A percentile compares a stretch with the other conserved stretches of the same genome.
phyloP scores from a whole-genome alignment of 2,329 filamentous ascomycete genomes.

The Phoma sp. region DNA sequence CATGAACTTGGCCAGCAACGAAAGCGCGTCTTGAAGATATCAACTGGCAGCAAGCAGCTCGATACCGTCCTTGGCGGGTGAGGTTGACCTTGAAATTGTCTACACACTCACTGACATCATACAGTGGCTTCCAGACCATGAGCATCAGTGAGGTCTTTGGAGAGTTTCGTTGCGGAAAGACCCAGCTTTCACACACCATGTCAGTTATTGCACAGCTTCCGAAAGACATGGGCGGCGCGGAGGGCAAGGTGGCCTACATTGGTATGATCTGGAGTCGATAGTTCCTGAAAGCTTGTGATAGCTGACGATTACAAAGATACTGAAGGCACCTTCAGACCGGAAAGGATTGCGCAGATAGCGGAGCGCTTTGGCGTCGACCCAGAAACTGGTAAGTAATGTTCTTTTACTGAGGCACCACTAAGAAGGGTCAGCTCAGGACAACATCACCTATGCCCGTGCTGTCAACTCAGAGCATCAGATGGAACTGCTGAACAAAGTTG shows the following conservation, averaged over 20 bases:
- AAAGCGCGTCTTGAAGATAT: conserved; percentile 68
- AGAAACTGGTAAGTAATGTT: conserved; percentile 33
- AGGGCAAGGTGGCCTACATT: conserved; percentile 73
- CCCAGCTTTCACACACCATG: conserved; percentile 72
- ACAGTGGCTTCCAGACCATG: conserved; percentile 71
- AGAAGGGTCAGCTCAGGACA: conserved; percentile 65
- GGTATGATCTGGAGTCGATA: conserved; percentile 46
- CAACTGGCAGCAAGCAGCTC: conserved; percentile 72
- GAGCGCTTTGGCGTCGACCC: conserved; percentile 64
- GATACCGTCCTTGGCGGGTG: conserved; percentile 69
- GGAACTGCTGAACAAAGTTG: conserved; percentile 66
- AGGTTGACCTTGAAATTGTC: conserved; percentile 6
- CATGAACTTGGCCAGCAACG: conserved; percentile 68
- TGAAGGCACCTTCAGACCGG: conserved; percentile 64
- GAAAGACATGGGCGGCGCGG: conserved; percentile 67
- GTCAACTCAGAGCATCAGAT: conserved; percentile 71
- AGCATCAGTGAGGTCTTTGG: conserved; percentile 71
- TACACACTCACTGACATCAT: conserved; percentile 16
- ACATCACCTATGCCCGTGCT: conserved; percentile 69
- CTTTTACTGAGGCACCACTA: conserved; percentile 53
- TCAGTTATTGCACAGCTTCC: conserved; percentile 67
- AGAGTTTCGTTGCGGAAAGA: conserved; percentile 71
- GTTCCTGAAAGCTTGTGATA: too few species aligned
- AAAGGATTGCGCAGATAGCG: conserved; percentile 70
- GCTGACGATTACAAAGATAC: conserved; percentile 45